phyloP scores from a whole-genome alignment of 768 basidiomycete genomes.

The Kwoniella sp. region DNA sequence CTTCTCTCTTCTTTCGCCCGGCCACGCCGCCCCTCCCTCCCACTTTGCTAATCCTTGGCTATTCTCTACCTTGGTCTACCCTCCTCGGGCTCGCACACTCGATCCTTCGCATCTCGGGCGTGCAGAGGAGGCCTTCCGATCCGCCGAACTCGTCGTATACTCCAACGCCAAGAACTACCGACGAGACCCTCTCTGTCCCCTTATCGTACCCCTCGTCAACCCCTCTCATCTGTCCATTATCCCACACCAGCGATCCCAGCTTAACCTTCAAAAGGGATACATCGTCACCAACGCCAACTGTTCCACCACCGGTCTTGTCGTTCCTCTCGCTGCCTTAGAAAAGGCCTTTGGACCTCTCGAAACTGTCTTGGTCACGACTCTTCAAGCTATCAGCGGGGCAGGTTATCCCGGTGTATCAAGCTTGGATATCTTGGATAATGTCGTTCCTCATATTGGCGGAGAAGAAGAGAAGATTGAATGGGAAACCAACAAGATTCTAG shows the following conservation, averaged over 20 bases:
- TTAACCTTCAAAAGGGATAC: conserved; percentile 71
- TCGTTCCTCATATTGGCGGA: conserved; percentile 89
- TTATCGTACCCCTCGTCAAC: conserved; percentile 96
- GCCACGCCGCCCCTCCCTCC: background rate
- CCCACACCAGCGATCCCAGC: conserved; percentile 72
- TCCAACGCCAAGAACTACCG: conserved; percentile 97
- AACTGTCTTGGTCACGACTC: conserved; percentile 84
- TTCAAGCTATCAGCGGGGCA: conserved; percentile 96
- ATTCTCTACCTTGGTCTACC: background rate
- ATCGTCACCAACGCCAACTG: conserved; percentile 99
- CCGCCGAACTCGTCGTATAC: conserved; percentile 86
- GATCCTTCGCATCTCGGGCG: background rate
- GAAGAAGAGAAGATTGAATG: conserved; percentile 97
- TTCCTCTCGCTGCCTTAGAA: conserved; percentile 49
- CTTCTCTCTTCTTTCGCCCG: background rate
- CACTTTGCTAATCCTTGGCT: background rate
- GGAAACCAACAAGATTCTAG: conserved; percentile 97
- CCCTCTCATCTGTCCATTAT: conserved; percentile 79
- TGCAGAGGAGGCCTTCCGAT: conserved; percentile 81
- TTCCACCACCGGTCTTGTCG: conserved; percentile 76
- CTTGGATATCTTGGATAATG: conserved; percentile 92
- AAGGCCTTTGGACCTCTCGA: conserved; percentile 89
- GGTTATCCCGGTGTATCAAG: conserved; percentile 94
- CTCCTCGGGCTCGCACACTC: background rate
- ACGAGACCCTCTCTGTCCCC: conserved; percentile 85